Percentiles rank a stretch among this genome's conserved stretches.
phyloP scores from a whole-genome alignment of 768 basidiomycete genomes.

The Floccularia luteovirens region DNA sequence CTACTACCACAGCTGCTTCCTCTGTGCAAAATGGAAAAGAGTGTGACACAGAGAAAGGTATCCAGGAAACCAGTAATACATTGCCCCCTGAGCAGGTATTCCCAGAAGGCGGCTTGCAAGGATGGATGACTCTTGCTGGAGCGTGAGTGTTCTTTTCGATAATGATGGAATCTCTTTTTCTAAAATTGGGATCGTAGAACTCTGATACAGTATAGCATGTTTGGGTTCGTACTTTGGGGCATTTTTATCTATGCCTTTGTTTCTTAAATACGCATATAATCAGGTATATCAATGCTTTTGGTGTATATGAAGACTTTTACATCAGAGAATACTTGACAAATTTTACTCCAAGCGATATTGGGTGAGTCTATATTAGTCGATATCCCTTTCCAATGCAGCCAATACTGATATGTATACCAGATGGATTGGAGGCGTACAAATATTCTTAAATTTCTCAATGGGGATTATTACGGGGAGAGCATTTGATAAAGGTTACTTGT shows the following conservation, averaged over 20 bases:
- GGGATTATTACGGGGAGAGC: slow-evolving; percentile 37
- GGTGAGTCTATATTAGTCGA: slow-evolving; percentile 14
- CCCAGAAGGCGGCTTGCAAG: slow-evolving; percentile 19
- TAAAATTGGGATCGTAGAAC: slow-evolving; percentile 23
- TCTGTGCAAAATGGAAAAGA: no score
- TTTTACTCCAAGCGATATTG: slow-evolving; percentile 26
- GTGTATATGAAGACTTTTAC: slow-evolving; percentile 27
- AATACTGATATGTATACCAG: slow-evolving; percentile 11
- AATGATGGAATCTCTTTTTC: not conserved
- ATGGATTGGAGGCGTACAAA: slow-evolving; percentile 47
- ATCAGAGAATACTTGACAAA: slow-evolving; percentile 27
- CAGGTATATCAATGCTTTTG: slow-evolving; percentile 12
- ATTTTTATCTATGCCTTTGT: not conserved
- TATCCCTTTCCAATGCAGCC: not conserved
- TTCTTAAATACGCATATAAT: not conserved
- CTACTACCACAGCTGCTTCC: no score
- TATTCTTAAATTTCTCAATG: slow-evolving; percentile 39
- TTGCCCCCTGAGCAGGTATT: no score
- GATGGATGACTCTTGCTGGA: slow-evolving; percentile 10
- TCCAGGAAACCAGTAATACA: no score
- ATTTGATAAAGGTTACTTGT: slow-evolving; percentile 50
- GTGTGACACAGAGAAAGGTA: no score
- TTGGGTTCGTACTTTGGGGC: slow-evolving; percentile 10
- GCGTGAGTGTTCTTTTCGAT: slow-evolving; percentile 7
- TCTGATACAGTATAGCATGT: slow-evolving; percentile 15